phyloP scores from a whole-genome alignment of 352 stramenopile genomes.

The Detonula confervacea region DNA sequence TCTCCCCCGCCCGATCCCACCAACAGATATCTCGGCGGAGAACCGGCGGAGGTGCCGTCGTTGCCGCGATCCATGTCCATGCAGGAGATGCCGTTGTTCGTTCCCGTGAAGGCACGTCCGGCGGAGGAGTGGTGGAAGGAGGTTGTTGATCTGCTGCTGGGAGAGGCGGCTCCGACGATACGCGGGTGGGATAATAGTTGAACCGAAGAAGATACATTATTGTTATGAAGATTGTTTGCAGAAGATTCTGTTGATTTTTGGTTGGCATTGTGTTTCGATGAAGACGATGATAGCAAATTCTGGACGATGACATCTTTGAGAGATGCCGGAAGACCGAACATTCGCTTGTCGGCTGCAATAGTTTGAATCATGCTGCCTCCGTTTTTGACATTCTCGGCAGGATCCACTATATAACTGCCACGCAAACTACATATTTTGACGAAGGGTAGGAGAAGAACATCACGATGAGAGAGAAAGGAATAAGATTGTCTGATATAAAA shows the following conservation, averaged over 20 bases:
- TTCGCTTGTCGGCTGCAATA: conserved; percentile 31
- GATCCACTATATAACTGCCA: conserved; percentile 18
- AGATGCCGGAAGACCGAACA: conserved; percentile 35
- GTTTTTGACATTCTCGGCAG: neutral
- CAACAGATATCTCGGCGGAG: conserved; percentile 44
- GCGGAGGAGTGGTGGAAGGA: neutral
- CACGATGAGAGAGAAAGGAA: too few relatives aligned
- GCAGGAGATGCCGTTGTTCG: conserved; percentile 33
- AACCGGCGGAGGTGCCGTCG: neutral
- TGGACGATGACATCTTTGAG: conserved; percentile 30
- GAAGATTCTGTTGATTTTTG: neutral
- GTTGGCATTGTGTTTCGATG: neutral
- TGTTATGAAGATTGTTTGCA: too few relatives aligned
- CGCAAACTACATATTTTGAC: conserved; percentile 18
- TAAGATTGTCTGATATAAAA: too few relatives aligned
- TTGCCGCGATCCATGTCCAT: conserved; percentile 50
- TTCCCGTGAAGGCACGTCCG: conserved; percentile 6
- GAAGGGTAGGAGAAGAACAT: too few relatives aligned
- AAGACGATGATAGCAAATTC: neutral
- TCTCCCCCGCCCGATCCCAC: conserved; percentile 43
- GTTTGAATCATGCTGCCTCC: conserved; percentile 9
- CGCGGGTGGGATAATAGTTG: conserved; percentile 38
- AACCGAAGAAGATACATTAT: too few relatives aligned
- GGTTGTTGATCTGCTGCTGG: neutral
- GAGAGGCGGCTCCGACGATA: conserved; percentile 23